Base-by-base conservation (phyloP, 2,329 filamentous ascomycete genomes). In the Trichoderma atroviride region DNA sequence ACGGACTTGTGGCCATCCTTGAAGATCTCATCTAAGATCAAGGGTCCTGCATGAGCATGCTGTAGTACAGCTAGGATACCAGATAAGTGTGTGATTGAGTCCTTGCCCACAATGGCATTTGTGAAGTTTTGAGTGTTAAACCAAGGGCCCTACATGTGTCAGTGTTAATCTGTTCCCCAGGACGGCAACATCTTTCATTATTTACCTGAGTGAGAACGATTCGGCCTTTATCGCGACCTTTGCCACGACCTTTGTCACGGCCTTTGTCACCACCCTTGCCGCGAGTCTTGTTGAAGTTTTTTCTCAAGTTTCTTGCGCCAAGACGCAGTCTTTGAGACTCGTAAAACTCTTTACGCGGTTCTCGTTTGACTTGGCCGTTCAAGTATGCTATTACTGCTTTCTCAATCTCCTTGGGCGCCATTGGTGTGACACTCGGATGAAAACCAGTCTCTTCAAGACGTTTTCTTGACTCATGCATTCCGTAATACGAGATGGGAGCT, bases 1-100 rank as follows among this genome's bases (percentile, higher is more conserved):
- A 76, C 70, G 2, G 73, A 52, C 13, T 70, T 72, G 61, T 75
- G 72, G 0, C 79, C 79, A 1, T 74, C 27, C 0, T 68, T 69
- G 0, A 76, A 76, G 22, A 76, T 19, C 5, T 27, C 14, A 4
- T 71, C 53, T 13, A 72, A 33, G 4, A 75, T 61, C 14, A 65
- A 62, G 0, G 72, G 71, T 3, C 75, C 75, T n/a, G 75, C 50
- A 19, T 74, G 24, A 40, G 53, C 5, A 53, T 55, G 57, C 68
- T 61, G 29, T 70, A 66, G 19, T 16, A 33, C 5, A 16, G 11
- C 10, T 43, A 35, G 29, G 4, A 67, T 56, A 29, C 16, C n/a
- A 31, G 47, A 6, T 4, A 10, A 7, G 52, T 43, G 16, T 72
- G 52, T 22, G 40, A 52, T 11, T 16, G 27, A 29, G 40, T 65